Conservation (phyloP, 352 stramenopile genomes). For the Globisporangium splendens region DNA sequence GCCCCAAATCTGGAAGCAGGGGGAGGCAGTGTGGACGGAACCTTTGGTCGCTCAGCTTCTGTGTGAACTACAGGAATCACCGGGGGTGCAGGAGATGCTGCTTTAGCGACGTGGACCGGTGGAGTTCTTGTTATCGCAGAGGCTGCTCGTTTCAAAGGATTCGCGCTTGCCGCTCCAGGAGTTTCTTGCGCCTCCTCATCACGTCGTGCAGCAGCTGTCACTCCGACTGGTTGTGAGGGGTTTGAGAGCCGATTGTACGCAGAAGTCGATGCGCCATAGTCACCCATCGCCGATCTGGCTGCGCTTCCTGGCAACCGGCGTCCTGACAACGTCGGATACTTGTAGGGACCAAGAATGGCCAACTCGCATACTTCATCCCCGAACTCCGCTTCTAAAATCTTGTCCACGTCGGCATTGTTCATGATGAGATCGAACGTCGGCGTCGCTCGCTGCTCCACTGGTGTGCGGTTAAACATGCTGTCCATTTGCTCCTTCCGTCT, state of each 20-base stretch:
- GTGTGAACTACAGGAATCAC: not conserved
- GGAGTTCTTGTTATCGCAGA: slow-evolving; percentile 29
- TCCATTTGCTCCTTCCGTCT: slow-evolving; percentile 17
- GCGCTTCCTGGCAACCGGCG: not conserved
- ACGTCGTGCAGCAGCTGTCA: not conserved
- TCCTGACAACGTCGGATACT: slow-evolving; percentile 21
- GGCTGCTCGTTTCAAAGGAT: slow-evolving; percentile 28
- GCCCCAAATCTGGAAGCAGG: slow-evolving; percentile 11
- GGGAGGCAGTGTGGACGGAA: not conserved
- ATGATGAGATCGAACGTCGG: slow-evolving; percentile 26
- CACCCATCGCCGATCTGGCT: slow-evolving; percentile 14
- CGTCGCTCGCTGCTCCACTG: slow-evolving; percentile 7
- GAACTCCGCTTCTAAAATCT: slow-evolving; percentile 28
- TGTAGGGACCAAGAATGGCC: slow-evolving; percentile 24
- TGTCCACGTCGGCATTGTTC: slow-evolving; percentile 21
- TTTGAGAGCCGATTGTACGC: slow-evolving; percentile 5
- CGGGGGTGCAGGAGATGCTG: not conserved
- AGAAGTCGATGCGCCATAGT: slow-evolving; percentile 2
- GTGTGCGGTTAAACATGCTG: slow-evolving; percentile 19
- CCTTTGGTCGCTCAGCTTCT: not conserved
- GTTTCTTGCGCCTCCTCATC: slow-evolving; percentile 5
- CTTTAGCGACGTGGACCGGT: slow-evolving; percentile 10
- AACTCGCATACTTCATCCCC: slow-evolving; percentile 21
- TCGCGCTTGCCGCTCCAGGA: slow-evolving; percentile 13
- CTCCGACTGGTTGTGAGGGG: not conserved